Percentiles rank a stretch among this genome's conserved stretches.
Conservation (phyloP, 2,329 filamentous ascomycete species). For the Aspergillus sp. region DNA sequence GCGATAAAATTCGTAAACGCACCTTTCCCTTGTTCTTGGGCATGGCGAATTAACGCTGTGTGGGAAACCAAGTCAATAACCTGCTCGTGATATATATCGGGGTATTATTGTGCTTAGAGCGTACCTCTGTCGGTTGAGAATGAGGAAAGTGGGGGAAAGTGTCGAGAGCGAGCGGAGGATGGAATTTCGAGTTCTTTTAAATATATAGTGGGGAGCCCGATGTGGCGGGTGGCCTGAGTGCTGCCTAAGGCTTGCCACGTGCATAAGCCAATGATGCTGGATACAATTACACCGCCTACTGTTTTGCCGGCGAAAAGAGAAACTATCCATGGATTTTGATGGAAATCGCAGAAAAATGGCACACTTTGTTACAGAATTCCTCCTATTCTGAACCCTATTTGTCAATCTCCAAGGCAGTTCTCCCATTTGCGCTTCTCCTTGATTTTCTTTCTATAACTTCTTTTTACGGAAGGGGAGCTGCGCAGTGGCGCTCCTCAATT, state of each 20-base stretch:
- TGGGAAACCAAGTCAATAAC: background rate
- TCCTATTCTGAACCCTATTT: background rate
- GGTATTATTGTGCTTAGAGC: background rate
- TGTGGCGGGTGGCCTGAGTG: slow-evolving; percentile 19
- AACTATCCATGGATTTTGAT: background rate
- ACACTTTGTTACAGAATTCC: background rate
- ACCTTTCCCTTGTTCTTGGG: slow-evolving; percentile 99
- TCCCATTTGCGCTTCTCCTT: background rate
- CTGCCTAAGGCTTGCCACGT: slow-evolving; percentile 21
- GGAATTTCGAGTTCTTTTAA: slow-evolving; percentile 17
- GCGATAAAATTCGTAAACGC: slow-evolving; percentile 33
- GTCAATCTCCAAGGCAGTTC: background rate
- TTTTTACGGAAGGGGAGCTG: background rate
- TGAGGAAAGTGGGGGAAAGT: slow-evolving; percentile 12
- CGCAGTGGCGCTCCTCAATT: background rate
- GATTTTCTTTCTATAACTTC: background rate
- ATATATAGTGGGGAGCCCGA: slow-evolving; percentile 12
- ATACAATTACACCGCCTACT: slow-evolving; percentile 8
- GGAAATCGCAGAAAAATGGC: background rate
- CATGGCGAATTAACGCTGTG: slow-evolving; percentile 54
- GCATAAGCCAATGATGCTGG: slow-evolving; percentile 6
- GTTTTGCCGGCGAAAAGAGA: slow-evolving; percentile 7
- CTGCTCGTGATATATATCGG: background rate
- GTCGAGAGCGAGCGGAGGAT: slow-evolving; percentile 11
- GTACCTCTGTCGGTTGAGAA: slow-evolving; percentile 8